Evolutionary conservation across 257 asterid genomes (phyloP).

Genomic region (Solanum paucissectum): DNA sequence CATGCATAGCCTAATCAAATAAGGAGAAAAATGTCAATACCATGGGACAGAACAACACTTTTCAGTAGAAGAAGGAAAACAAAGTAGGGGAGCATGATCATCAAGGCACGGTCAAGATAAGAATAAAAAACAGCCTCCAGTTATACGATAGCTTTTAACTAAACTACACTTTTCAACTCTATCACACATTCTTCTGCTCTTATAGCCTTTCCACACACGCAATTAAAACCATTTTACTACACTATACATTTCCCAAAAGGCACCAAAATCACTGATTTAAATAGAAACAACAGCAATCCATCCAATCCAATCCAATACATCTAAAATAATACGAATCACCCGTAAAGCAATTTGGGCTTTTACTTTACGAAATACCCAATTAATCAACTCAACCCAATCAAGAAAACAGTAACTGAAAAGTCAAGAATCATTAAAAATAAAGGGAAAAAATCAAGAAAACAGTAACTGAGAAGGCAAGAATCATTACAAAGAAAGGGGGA

Average conservation of each 20-base stretch:
- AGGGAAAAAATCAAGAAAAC: background rate
- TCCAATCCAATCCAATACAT: background rate
- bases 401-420: background rate
- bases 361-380: background rate
- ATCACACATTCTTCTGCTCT: background rate
- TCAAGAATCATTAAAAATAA: background rate
- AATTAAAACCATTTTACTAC: background rate
- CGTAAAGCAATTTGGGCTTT: background rate
- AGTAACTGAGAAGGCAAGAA: background rate
- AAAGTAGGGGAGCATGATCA: background rate
- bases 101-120: background rate
- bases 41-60: background rate
- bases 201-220: background rate
- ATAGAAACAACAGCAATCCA: background rate
- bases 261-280: background rate
- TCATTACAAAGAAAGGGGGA: background rate
- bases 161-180: background rate
- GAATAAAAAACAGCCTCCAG: background rate
- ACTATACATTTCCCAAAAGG: background rate
- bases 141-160: background rate
- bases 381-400: background rate
- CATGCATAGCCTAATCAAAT: slow-evolving; percentile 82
- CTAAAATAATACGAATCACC: background rate
- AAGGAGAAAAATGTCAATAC: background rate
- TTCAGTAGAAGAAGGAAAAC: background rate